Percentiles rank a stretch among this genome's conserved stretches.
Evolutionary conservation across 108 stramenopile genomes (phyloP).

Genomic region (Fistulifera pelliculosa): DNA sequence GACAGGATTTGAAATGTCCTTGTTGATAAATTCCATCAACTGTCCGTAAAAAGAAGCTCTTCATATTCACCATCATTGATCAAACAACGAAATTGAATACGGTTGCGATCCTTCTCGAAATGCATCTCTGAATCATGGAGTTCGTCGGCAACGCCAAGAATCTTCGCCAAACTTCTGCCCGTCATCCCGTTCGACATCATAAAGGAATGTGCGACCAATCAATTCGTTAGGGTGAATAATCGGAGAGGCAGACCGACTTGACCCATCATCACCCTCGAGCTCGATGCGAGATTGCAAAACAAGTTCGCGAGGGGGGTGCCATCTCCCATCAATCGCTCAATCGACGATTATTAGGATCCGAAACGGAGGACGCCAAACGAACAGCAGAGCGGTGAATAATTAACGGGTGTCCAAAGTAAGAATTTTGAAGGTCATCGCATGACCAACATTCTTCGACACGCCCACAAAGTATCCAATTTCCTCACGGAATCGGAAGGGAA

Average conservation of each 20-base stretch:
- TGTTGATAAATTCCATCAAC: slow-evolving; percentile 3
- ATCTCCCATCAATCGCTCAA: no score
- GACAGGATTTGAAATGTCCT: background rate
- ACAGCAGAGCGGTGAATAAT: slow-evolving; percentile 17
- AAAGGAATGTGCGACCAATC: background rate
- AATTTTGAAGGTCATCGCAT: slow-evolving; percentile 20
- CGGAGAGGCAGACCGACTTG: background rate
- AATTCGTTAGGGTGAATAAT: background rate
- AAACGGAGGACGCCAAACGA: background rate
- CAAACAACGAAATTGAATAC: no score
- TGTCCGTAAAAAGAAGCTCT: slow-evolving; percentile 8
- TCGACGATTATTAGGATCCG: no score
- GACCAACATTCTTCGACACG: slow-evolving; percentile 23
- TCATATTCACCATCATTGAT: background rate
- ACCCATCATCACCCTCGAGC: no score
- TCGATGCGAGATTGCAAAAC: no score
- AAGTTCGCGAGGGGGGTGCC: no score
- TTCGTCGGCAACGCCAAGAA: no score
- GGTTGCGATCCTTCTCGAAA: no score
- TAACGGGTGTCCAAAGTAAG: slow-evolving; percentile 7
- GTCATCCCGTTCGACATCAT: no score
- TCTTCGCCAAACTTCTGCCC: no score
- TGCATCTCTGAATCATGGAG: no score
- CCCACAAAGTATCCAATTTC: slow-evolving; percentile 17
- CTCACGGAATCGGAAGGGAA: background rate